Evolutionary conservation across 331 rosid species (phyloP).

Genomic region (Pyrus hybrid): DNA sequence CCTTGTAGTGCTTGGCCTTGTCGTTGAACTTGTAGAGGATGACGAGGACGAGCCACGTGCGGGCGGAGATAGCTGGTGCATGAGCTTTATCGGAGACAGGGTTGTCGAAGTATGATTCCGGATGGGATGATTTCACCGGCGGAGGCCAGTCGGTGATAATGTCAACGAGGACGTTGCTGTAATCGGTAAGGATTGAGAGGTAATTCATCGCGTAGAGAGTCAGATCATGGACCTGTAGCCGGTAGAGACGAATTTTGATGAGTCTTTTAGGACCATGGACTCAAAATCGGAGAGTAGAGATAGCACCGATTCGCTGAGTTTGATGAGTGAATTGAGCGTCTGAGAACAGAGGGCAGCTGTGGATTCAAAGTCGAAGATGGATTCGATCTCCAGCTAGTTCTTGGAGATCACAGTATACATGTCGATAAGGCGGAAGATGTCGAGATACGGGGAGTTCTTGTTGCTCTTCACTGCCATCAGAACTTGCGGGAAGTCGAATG

Average conservation of each 20-base stretch:
- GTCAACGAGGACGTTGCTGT: slow-evolving; percentile 34
- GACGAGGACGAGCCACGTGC: slow-evolving; percentile 43
- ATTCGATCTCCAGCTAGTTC: slow-evolving; percentile 50
- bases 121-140: slow-evolving; percentile 14
- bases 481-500: slow-evolving; percentile 43
- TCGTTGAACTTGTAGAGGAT: slow-evolving; percentile 63
- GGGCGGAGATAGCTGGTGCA: slow-evolving; percentile 12
- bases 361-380: slow-evolving; percentile 46
- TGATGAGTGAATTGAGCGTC: slow-evolving; percentile 27
- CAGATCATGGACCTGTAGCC: slow-evolving; percentile 38
- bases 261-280: slow-evolving; percentile 32
- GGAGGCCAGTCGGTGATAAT: slow-evolving; percentile 29
- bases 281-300: slow-evolving; percentile 35
- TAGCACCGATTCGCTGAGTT: slow-evolving; percentile 28
- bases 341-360: slow-evolving; percentile 30
- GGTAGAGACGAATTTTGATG: slow-evolving; percentile 16
- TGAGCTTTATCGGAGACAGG: slow-evolving; percentile 14
- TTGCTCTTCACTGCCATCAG: slow-evolving; percentile 35
- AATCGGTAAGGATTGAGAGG: slow-evolving; percentile 51
- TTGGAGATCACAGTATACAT: slow-evolving; percentile 36
- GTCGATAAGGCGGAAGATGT: slow-evolving; percentile 47
- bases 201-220: slow-evolving; percentile 31
- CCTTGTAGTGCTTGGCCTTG: slow-evolving; percentile 45
- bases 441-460: slow-evolving; percentile 1
- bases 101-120: slow-evolving; percentile 27